Percentiles rank a stretch among this genome's conserved stretches.
These are phyloP conservation scores for Ascochyta clinopodiicola DNA, from an alignment of 2,329 filamentous ascomycete genomes.

Conservation along the genomic window DNA sequence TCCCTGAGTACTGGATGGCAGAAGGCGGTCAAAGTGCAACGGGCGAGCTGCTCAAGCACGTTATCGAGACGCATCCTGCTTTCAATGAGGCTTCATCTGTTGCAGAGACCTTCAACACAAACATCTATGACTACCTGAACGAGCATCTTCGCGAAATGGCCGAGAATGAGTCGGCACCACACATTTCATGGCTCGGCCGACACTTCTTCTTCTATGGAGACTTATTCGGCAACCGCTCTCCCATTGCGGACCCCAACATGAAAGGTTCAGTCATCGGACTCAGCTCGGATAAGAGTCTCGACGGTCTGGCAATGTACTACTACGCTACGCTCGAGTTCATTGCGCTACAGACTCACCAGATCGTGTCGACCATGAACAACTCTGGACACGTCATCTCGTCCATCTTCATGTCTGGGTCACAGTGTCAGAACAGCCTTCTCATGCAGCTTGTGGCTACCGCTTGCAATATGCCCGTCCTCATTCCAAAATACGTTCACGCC, in stretches of 20 bases:
- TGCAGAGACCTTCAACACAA: conserved; percentile 81
- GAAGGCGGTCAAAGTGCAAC: conserved; percentile 97
- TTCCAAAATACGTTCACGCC: conserved; percentile 91
- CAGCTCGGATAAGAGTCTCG: conserved; percentile 82
- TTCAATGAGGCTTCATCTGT: conserved; percentile 80
- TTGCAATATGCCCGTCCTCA: conserved; percentile 90
- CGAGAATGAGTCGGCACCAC: conserved; percentile 72
- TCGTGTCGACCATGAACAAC: conserved; percentile 91
- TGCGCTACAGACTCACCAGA: conserved; percentile 93
- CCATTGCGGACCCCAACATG: conserved; percentile 92
- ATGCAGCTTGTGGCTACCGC: conserved; percentile 91
- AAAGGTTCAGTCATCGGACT: conserved; percentile 87
- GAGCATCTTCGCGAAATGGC: conserved; percentile 80
- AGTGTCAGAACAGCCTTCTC: conserved; percentile 93
- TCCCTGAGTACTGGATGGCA: conserved; percentile 94
- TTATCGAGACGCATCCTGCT: conserved; percentile 93
- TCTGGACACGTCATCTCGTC: conserved; percentile 85
- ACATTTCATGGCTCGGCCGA: conserved; percentile 82
- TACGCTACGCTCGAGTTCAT: conserved; percentile 99
- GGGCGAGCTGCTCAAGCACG: conserved; percentile 90
- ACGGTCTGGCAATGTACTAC: conserved; percentile 89
- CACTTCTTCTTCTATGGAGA: conserved; percentile 99
- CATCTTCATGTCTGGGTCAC: conserved; percentile 98
- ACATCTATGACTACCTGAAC: conserved; percentile 96
- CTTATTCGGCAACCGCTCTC: conserved; percentile 94